Conservation (phyloP, 352 stramenopile genomes). For the Peronospora destructor region DNA sequence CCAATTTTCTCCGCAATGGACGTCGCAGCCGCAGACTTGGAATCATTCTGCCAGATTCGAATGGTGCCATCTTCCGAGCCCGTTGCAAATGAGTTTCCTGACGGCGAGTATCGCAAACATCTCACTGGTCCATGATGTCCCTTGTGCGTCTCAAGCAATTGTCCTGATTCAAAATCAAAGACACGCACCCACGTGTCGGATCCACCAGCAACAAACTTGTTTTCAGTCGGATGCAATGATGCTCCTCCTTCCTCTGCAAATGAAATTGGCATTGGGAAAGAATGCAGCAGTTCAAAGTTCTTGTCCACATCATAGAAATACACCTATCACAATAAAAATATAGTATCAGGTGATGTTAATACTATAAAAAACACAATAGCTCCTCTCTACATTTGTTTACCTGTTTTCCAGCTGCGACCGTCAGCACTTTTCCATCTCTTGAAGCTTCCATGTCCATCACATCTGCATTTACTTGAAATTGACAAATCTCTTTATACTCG, state of each 20-base stretch:
- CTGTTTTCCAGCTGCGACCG: slow-evolving; percentile 88
- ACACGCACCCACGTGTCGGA: slow-evolving; percentile 96
- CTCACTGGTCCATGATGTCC: slow-evolving; percentile 96
- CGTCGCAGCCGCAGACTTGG: slow-evolving; percentile 49
- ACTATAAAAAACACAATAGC: not conserved
- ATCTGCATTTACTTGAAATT: slow-evolving; percentile 62
- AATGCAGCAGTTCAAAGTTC: slow-evolving; percentile 57
- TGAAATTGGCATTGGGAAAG: slow-evolving; percentile 79
- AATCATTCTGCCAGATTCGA: slow-evolving; percentile 91
- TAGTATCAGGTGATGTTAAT: not conserved
- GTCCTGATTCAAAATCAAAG: slow-evolving; percentile 89
- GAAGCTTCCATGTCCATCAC: slow-evolving; percentile 85
- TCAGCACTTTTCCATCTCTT: slow-evolving; percentile 66
- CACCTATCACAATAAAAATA: slow-evolving; percentile 45
- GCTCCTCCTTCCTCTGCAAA: slow-evolving; percentile 90
- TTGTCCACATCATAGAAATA: slow-evolving; percentile 88
- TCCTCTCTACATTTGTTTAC: slow-evolving; percentile 12
- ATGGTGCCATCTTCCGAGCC: slow-evolving; percentile 97
- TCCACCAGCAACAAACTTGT: slow-evolving; percentile 87
- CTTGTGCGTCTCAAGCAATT: slow-evolving; percentile 94
- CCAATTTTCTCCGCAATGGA: slow-evolving; percentile 43
- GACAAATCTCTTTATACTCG: slow-evolving; percentile 26
- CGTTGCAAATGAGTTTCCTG: slow-evolving; percentile 91
- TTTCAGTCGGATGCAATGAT: slow-evolving; percentile 77
- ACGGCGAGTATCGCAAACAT: slow-evolving; percentile 93